Evolutionary conservation across 1,284 basidiomycete genomes (phyloP).

Genomic region (Ganoderma resinaceum): DNA sequence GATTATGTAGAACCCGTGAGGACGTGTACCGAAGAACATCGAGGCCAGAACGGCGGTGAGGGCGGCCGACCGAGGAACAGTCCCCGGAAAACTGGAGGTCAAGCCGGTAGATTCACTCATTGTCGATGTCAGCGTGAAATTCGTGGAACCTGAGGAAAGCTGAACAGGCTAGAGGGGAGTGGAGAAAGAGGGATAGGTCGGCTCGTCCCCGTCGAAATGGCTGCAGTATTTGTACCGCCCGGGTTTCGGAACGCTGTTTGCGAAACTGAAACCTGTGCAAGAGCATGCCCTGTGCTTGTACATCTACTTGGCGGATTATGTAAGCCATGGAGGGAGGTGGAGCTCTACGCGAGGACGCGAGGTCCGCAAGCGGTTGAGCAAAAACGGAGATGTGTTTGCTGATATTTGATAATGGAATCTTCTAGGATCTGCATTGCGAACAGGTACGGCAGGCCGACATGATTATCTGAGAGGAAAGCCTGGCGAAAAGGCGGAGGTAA

Average conservation of each 20-base stretch:
- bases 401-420: too few species aligned
- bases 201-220: neutral
- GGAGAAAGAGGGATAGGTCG: too few species aligned
- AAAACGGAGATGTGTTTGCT: too few species aligned
- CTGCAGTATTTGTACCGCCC: neutral
- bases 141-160: neutral
- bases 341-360: too few species aligned
- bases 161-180: neutral
- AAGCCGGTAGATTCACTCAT: neutral
- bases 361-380: too few species aligned
- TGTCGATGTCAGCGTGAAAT: neutral
- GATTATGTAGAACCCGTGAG: too few species aligned
- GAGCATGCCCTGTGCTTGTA: neutral
- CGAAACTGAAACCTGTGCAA: too few species aligned
- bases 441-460: too few species aligned
- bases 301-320: neutral
- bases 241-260: neutral
- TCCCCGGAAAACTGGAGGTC: neutral
- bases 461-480: too few species aligned
- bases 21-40: neutral
- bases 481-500: too few species aligned
- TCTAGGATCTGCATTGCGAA: too few species aligned
- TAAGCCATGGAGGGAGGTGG: neutral
- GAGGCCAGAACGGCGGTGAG: conserved; percentile 2
- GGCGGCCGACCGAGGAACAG: neutral